Evolutionary conservation across 2,329 filamentous ascomycete genomes (phyloP).

Genomic region (Alternaria sp.): DNA sequence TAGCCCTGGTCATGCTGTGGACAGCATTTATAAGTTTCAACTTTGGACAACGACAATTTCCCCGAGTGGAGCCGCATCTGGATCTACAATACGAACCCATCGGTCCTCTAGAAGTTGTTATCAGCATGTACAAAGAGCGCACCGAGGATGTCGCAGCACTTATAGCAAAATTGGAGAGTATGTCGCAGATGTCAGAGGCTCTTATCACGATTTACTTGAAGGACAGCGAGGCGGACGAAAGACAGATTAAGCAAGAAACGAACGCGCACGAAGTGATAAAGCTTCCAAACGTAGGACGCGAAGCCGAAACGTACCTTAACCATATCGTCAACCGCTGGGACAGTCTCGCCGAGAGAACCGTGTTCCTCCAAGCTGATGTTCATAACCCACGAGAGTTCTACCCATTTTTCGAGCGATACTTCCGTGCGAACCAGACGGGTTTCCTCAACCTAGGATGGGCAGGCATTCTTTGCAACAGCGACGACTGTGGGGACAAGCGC

Average conservation of each 20-base stretch:
- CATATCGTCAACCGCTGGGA: slow-evolving; percentile 58
- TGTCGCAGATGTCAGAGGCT: slow-evolving; percentile 33
- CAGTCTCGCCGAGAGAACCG: slow-evolving; percentile 55
- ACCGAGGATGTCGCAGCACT: slow-evolving; percentile 34
- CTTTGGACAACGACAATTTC: slow-evolving; percentile 24
- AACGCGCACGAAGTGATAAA: slow-evolving; percentile 36
- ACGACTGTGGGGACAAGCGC: slow-evolving; percentile 52
- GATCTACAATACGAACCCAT: slow-evolving; percentile 33
- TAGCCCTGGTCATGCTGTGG: slow-evolving; percentile 27
- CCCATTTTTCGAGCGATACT: slow-evolving; percentile 53
- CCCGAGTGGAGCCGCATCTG: slow-evolving; percentile 15
- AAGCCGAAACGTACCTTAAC: slow-evolving; percentile 58
- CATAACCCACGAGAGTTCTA: slow-evolving; percentile 52
- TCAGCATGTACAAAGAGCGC: slow-evolving; percentile 52
- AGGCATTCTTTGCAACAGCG: slow-evolving; percentile 52
- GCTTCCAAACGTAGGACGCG: slow-evolving; percentile 55
- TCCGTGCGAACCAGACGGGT: slow-evolving; percentile 50
- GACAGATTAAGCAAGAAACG: slow-evolving; percentile 31
- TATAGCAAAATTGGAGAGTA: slow-evolving; percentile 28
- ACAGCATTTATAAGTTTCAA: slow-evolving; percentile 28
- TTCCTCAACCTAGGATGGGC: slow-evolving; percentile 57
- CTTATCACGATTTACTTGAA: slow-evolving; percentile 47
- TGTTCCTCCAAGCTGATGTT: slow-evolving; percentile 59
- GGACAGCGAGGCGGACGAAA: slow-evolving; percentile 31
- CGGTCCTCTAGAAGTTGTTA: slow-evolving; percentile 43